Percentiles rank a stretch among this genome's conserved stretches.
Conservation (phyloP, 108 stramenopile genomes). For the Schizochytrium sp. region DNA sequence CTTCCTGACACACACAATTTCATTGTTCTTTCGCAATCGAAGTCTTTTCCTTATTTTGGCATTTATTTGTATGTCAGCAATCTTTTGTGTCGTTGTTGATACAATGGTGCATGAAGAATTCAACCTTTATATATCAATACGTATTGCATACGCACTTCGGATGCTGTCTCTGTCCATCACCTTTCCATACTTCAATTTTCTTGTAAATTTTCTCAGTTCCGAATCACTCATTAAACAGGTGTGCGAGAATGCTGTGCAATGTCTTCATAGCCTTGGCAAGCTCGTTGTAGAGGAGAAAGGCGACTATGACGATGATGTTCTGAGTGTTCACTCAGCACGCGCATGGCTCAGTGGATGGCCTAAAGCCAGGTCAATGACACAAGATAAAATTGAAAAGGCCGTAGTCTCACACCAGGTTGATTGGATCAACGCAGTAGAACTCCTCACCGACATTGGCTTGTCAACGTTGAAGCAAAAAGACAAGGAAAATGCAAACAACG, state of each 20-base stretch:
- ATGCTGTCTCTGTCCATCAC: conserved; percentile 58
- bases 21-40: conserved; percentile 32
- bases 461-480: conserved; percentile 52
- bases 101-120: neutral
- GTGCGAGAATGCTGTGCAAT: neutral
- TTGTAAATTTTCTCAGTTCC: conserved; percentile 50
- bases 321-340: neutral
- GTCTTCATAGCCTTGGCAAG: neutral
- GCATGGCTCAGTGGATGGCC: neutral
- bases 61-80: conserved; percentile 54
- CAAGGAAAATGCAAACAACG: conserved; percentile 55
- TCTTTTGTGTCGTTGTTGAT: conserved; percentile 13
- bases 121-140: neutral
- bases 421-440: conserved; percentile 57
- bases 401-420: conserved; percentile 14
- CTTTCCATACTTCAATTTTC: conserved; percentile 59
- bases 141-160: conserved; percentile 10
- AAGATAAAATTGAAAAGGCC: too few species aligned
- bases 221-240: conserved; percentile 52
- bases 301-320: neutral
- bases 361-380: neutral
- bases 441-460: conserved; percentile 45
- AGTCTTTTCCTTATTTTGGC: conserved; percentile 22
- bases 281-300: neutral
- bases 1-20: conserved; percentile 47